Conservation (phyloP, 164 flowering plant genomes). For the Liquidambar formosana region DNA sequence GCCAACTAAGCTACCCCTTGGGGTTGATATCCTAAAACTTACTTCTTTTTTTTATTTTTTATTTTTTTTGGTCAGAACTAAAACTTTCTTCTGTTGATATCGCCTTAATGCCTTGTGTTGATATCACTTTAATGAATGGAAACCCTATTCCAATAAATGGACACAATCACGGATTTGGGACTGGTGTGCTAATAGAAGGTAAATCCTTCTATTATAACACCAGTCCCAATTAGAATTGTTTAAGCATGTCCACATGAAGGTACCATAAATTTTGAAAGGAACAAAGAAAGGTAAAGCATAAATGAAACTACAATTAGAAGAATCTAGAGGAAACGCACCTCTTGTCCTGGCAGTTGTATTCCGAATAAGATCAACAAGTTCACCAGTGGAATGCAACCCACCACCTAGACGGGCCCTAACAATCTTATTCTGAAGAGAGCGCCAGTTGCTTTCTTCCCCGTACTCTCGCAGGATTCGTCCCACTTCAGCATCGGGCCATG, state of each 20-base stretch:
- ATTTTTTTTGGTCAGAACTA: no score
- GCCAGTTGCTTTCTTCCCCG: conserved; percentile 97
- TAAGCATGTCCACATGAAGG: background rate
- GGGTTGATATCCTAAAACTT: no score
- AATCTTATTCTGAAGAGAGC: conserved; percentile 65
- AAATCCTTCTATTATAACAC: no score
- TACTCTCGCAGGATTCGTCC: conserved; percentile 82
- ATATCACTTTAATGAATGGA: no score
- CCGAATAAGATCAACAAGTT: conserved; percentile 63
- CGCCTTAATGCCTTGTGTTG: no score
- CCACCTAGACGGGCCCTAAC: conserved; percentile 70
- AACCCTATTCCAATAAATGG: no score
- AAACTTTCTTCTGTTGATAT: no score
- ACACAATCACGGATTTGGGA: background rate
- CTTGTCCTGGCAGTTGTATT: conserved; percentile 34
- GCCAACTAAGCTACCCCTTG: no score
- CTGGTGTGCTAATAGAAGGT: background rate
- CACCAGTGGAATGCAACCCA: conserved; percentile 78
- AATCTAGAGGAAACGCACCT: conserved; percentile 35
- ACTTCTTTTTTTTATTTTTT: no score
- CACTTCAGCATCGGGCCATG: conserved; percentile 90
- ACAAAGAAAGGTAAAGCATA: background rate
- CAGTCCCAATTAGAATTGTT: no score
- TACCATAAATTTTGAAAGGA: background rate
- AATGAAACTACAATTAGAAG: background rate